Evolutionary conservation across 2,329 filamentous ascomycete species (phyloP).

Genomic region (Cordyceps tenuipes): DNA sequence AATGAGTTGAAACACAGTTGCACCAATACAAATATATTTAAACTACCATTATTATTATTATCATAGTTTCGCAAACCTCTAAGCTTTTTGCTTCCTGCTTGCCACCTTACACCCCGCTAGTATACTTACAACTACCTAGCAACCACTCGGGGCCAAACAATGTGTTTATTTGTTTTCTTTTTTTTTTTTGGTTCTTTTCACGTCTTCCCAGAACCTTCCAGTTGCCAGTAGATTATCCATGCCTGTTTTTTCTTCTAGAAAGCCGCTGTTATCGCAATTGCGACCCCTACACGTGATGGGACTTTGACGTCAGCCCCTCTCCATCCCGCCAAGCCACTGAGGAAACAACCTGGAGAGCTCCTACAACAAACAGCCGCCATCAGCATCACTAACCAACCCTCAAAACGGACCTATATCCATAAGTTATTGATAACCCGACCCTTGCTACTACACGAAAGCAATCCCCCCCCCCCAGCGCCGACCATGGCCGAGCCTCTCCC

Average conservation of each 20-base stretch:
- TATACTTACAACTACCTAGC: no score
- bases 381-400: neutral
- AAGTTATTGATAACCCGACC: no score
- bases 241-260: neutral
- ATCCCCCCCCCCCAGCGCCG: neutral
- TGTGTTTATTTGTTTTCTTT: no score
- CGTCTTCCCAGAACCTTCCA: neutral
- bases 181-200: no score
- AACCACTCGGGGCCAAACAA: no score
- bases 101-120: no score
- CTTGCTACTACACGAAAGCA: neutral
- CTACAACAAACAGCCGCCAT: neutral
- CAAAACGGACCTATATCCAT: no score
- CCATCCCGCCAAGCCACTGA: constrained; percentile 1
- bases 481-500: constrained; percentile 54
- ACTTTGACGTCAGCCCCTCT: constrained; percentile 11
- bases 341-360: neutral
- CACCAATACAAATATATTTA: no score
- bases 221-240: neutral
- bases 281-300: constrained; percentile 5
- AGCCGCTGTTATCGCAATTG: neutral
- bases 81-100: no score
- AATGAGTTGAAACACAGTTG: no score
- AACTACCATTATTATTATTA: no score
- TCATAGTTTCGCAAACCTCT: no score